These are phyloP conservation scores for Astrothelium macrocarpum DNA, from an alignment of 495 filamentous ascomycete species.

Conservation along the genomic window DNA sequence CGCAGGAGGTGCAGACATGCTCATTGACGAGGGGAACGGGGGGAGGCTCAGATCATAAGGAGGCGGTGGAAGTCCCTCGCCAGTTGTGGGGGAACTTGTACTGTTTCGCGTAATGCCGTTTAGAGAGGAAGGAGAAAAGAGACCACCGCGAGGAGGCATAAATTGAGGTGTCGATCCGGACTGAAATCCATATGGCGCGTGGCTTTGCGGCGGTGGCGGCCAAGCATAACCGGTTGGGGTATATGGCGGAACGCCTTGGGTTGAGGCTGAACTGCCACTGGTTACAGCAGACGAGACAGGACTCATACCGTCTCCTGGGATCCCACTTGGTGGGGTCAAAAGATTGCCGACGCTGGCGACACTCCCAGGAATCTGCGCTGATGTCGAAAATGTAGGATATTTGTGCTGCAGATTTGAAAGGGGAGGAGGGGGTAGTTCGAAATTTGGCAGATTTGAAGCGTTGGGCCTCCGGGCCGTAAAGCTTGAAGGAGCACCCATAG, in stretches of 20 bases:
- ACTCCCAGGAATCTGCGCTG: conserved; percentile 27
- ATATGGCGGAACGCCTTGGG: conserved; percentile 36
- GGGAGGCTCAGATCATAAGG: conserved; percentile 53
- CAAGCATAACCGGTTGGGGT: conserved; percentile 40
- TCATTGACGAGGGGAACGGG: conserved; percentile 45
- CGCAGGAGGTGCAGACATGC: conserved; percentile 25
- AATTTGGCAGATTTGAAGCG: conserved; percentile 30
- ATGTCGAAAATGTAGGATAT: conserved; percentile 37
- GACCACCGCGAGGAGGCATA: conserved; percentile 37
- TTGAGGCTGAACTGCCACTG: conserved; percentile 44
- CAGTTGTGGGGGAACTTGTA: conserved; percentile 41
- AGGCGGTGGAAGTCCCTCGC: conserved; percentile 45
- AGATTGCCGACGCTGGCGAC: conserved; percentile 51
- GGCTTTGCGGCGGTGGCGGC: conserved; percentile 36
- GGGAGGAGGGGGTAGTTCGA: conserved; percentile 33
- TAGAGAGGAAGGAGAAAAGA: conserved; percentile 47
- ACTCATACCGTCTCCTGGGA: conserved; percentile 53
- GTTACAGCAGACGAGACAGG: conserved; percentile 50
- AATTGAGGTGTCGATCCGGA: conserved; percentile 40
- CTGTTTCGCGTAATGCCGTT: conserved; percentile 36
- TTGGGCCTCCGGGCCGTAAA: conserved; percentile 33
- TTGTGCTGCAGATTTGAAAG: conserved; percentile 31
- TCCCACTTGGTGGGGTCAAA: conserved; percentile 52
- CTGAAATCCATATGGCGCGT: conserved; percentile 43
- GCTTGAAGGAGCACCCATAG: conserved; percentile 33